Evolutionary conservation across 768 basidiomycete genomes (phyloP).

Genomic region (Collybia sordida): DNA sequence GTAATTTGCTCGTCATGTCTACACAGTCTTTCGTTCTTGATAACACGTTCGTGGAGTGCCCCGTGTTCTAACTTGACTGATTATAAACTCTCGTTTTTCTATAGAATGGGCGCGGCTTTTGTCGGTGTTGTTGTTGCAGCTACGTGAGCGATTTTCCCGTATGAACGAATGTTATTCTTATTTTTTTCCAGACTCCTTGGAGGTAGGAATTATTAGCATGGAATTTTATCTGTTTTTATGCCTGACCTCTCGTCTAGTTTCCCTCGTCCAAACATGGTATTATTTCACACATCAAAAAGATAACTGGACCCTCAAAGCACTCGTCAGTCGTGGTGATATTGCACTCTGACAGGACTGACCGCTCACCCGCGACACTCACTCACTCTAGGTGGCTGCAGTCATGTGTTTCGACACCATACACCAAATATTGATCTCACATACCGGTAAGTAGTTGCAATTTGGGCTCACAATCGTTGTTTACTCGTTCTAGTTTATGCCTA

Average conservation of each 20-base stretch:
- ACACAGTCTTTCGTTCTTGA: constrained; percentile 12
- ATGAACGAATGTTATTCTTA: not conserved
- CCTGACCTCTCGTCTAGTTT: constrained; percentile 33
- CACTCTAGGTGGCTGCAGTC: constrained; percentile 44
- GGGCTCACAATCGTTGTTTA: not conserved
- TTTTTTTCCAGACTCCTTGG: constrained; percentile 42
- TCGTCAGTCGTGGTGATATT: constrained; percentile 32
- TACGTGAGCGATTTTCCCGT: constrained; percentile 33
- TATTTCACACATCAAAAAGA: constrained; percentile 54
- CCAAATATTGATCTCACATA: constrained; percentile 53
- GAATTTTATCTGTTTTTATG: not conserved
- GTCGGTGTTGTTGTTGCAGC: constrained; percentile 50
- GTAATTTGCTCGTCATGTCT: constrained; percentile 8
- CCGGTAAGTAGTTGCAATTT: constrained; percentile 30
- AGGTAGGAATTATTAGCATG: constrained; percentile 28
- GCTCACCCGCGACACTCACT: not conserved
- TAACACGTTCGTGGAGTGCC: constrained; percentile 16
- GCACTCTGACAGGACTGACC: not conserved
- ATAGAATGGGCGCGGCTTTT: constrained; percentile 49
- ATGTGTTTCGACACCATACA: constrained; percentile 53
- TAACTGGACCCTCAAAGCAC: constrained; percentile 42
- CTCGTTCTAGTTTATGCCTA: constrained; percentile 44
- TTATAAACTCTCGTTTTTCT: not conserved
- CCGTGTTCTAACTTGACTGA: not conserved
- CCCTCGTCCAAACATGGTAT: constrained; percentile 53